phyloP scores from a whole-genome alignment of 2,329 filamentous ascomycete species.

The Fusarium virguliforme region DNA sequence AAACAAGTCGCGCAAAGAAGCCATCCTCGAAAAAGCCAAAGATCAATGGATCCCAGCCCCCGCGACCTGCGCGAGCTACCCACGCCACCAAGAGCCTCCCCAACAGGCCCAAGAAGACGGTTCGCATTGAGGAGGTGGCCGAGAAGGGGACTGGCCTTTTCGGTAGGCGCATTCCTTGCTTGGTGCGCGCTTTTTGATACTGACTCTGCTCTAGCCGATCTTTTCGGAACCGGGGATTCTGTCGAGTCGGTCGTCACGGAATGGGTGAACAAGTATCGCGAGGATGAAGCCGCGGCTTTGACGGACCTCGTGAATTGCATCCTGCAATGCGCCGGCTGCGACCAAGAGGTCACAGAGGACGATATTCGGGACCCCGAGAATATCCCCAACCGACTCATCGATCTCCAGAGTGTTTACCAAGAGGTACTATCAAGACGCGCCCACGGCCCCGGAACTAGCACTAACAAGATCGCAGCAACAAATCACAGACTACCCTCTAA shows the following conservation, averaged over 20 bases:
- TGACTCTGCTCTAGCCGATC: slow-evolving; percentile 66
- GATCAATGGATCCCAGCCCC: slow-evolving; percentile 69
- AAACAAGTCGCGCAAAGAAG: slow-evolving; percentile 66
- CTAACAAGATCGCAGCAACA: slow-evolving; percentile 69
- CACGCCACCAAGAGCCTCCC: slow-evolving; percentile 58
- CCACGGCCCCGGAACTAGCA: background rate
- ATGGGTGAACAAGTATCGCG: slow-evolving; percentile 73
- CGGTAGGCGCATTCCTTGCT: slow-evolving; percentile 57
- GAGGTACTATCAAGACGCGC: slow-evolving; percentile 65
- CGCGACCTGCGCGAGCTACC: slow-evolving; percentile 57
- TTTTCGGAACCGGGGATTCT: slow-evolving; percentile 73
- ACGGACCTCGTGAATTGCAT: slow-evolving; percentile 78
- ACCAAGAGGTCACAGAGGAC: slow-evolving; percentile 82
- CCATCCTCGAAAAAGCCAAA: slow-evolving; percentile 76
- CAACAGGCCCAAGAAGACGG: slow-evolving; percentile 71
- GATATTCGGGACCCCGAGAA: slow-evolving; percentile 94
- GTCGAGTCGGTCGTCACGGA: slow-evolving; percentile 71
- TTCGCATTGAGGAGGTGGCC: slow-evolving; percentile 65
- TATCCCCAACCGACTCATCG: slow-evolving; percentile 81
- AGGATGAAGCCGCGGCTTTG: slow-evolving; percentile 69
- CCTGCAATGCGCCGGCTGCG: slow-evolving; percentile 83
- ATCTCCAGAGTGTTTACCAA: slow-evolving; percentile 91
- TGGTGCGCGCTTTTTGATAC: slow-evolving; percentile 27
- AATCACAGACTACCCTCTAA: slow-evolving; percentile 92
- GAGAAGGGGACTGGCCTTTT: slow-evolving; percentile 70